Evolutionary conservation across 257 asterid species (phyloP).

Genomic region (Cruciata laevipes): DNA sequence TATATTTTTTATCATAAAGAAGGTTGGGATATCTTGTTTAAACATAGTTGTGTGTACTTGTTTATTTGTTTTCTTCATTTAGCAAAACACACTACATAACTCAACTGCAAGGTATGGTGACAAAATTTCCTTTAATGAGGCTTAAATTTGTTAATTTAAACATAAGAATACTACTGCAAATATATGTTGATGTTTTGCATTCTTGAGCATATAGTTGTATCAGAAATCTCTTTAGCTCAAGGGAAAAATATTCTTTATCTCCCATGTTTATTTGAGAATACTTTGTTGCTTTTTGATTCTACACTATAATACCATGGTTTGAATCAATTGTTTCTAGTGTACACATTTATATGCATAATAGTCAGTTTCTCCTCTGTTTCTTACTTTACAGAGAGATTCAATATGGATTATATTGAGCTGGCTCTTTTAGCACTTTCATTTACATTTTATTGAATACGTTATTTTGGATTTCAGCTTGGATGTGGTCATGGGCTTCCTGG

Average conservation of each 20-base stretch:
- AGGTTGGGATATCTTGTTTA: too few species aligned
- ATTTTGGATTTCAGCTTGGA: constrained; percentile 64
- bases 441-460: constrained; percentile 5
- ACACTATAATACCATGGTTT: background rate
- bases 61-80: background rate
- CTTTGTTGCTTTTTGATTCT: background rate
- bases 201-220: too few species aligned
- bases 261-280: background rate
- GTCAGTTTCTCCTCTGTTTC: background rate
- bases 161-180: background rate
- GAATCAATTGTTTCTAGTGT: background rate
- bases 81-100: background rate
- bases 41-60: background rate
- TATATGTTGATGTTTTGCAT: background rate
- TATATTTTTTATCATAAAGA: too few species aligned
- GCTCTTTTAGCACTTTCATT: constrained; percentile 1
- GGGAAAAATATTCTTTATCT: background rate
- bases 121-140: too few species aligned
- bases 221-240: background rate
- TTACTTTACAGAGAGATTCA: background rate
- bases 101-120: background rate
- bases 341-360: background rate
- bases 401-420: background rate
- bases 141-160: background rate
- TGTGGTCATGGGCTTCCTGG: constrained; percentile 99